Conservation (phyloP, 179 eudicot genomes). For the Sideroxylon spinosum region DNA sequence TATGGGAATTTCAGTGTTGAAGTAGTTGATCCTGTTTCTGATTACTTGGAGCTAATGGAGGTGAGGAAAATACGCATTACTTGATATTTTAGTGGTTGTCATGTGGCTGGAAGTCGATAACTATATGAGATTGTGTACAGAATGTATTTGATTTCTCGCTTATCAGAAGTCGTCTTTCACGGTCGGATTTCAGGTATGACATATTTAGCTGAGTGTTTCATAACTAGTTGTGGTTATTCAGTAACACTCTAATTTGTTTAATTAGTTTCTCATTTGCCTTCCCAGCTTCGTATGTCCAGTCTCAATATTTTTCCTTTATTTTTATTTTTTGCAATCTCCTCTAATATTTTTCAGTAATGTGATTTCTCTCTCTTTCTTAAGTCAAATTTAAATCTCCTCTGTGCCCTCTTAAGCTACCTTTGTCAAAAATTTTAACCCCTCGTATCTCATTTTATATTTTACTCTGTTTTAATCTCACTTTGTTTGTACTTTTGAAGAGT, state of each 20-base stretch:
- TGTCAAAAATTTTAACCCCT: neutral
- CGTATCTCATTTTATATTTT: neutral
- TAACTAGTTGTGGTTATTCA: neutral
- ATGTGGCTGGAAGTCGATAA: neutral
- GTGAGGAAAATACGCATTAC: slow-evolving; percentile 32
- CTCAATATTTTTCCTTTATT: neutral
- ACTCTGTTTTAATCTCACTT: slow-evolving; percentile 1
- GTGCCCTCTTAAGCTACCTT: neutral
- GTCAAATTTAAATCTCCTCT: neutral
- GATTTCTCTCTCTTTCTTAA: neutral
- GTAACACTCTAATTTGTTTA: neutral
- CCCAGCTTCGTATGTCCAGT: neutral
- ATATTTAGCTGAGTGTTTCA: neutral
- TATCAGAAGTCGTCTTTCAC: slow-evolving; percentile 67
- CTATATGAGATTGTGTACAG: slow-evolving; percentile 38
- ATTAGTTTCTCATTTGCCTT: neutral
- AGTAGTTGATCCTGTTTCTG: slow-evolving; percentile 94
- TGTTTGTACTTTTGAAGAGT: neutral
- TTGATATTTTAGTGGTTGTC: neutral
- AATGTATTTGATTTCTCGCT: slow-evolving; percentile 90
- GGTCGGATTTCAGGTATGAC: slow-evolving; percentile 77
- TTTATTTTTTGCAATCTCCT: neutral
- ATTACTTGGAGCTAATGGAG: slow-evolving; percentile 91
- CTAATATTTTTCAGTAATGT: neutral
- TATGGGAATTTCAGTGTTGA: slow-evolving; percentile 80